Evolutionary conservation across 805 yeast species (phyloP).

Genomic region (Sungouiella thailandica): DNA sequence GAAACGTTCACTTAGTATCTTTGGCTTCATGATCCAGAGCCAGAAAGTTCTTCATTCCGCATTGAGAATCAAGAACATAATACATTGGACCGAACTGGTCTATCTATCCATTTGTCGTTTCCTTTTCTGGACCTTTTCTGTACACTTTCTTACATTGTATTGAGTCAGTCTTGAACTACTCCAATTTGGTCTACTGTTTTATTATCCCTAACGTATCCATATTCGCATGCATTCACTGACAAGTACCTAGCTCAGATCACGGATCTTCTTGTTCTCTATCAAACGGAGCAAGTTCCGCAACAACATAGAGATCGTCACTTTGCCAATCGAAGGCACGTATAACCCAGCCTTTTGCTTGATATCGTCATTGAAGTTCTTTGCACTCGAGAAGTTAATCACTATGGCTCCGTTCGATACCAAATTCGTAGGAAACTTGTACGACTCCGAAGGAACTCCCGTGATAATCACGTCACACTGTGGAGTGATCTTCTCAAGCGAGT

Average conservation of each 20-base stretch:
- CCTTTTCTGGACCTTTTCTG: too few species aligned
- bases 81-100: too few species aligned
- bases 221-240: too few species aligned
- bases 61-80: too few species aligned
- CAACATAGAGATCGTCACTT: conserved; percentile 93
- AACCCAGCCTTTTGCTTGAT: conserved; percentile 83
- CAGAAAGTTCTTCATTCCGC: too few species aligned
- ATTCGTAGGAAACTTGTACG: conserved; percentile 82
- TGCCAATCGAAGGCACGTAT: conserved; percentile 94
- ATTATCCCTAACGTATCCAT: too few species aligned
- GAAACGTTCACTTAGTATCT: too few species aligned
- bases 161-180: too few species aligned
- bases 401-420: conserved; percentile 82
- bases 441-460: conserved; percentile 88
- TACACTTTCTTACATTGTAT: too few species aligned
- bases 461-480: conserved; percentile 82
- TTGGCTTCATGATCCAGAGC: too few species aligned
- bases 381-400: conserved; percentile 83
- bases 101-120: too few species aligned
- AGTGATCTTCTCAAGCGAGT: conserved; percentile 60
- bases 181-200: too few species aligned
- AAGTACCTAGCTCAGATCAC: conserved; percentile 12
- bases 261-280: conserved; percentile 53
- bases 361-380: conserved; percentile 78
- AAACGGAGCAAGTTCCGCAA: conserved; percentile 83